Evolutionary conservation across 2,329 filamentous ascomycete genomes (phyloP), one percentile per base, ranked within the genome.

Genomic region (Alternaria sp.): DNA sequence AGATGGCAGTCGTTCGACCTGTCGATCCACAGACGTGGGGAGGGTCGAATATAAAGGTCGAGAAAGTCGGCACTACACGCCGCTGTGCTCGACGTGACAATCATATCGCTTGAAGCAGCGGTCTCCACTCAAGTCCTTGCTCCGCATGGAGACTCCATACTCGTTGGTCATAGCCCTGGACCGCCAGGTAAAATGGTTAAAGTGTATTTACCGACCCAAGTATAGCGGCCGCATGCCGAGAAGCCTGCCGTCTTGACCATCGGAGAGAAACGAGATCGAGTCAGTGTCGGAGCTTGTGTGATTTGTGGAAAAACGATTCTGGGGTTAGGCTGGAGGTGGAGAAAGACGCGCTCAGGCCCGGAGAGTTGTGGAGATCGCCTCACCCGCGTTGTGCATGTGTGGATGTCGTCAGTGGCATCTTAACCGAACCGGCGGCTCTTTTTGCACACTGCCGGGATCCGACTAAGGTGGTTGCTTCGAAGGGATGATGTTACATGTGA

Each of bases 251-350:
- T 25, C 52, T 23, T 61, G 55, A 36, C 25, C 32, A 61, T 61
- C 63, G 58, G 58, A 59, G 43, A 60, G 54, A 32, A 28, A 26
- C 28, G 52, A 30, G 51, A 46, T 55, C 62, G 44, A 67, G 40
- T 50, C 45, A 44, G 19, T 19, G 55, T 40, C 53, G 17, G 36
- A 40, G 30, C 15, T 13, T 8, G 4, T 10, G 17, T 55, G 17
- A 67, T 69, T 68, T 61, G 68, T 59, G 67, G 67, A 61, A 57
- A 59, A 60, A 52, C 40, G 43, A 26, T 23, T 36, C 45, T 61
- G 62, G 63, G 58, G 56, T 44, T 36, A 40, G 26, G 23, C 30
- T 53, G 26, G 50, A 52, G 55, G 65, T 60, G 52, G 63, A 59
- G 53, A 47, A 52, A n/a, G 32, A 43, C 44, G 45, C 15, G 46